Conservation (phyloP, 495 filamentous ascomycete species). For the Echria macrotheca region DNA sequence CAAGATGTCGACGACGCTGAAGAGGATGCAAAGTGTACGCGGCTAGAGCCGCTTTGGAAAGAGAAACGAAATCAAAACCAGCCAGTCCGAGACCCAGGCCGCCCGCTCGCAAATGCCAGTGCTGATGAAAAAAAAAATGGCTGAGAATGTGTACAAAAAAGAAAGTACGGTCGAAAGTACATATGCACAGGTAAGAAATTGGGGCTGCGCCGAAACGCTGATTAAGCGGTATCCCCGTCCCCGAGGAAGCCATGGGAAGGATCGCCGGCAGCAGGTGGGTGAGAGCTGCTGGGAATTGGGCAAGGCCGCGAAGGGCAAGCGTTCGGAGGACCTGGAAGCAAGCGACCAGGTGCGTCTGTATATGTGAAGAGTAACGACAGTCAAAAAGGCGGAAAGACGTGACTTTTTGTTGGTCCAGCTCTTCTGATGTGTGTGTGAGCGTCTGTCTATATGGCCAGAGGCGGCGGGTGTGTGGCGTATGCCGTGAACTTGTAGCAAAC, state of each 20-base stretch:
- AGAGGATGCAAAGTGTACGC: neutral
- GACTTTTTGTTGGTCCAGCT: neutral
- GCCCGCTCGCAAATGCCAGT: conserved; percentile 11
- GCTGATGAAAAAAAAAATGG: neutral
- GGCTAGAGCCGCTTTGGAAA: neutral
- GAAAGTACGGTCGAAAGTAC: conserved; percentile 2
- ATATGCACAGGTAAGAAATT: neutral
- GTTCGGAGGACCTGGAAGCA: neutral
- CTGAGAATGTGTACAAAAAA: conserved; percentile 5
- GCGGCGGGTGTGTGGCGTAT: neutral
- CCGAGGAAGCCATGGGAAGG: neutral
- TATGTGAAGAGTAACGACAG: too few species aligned
- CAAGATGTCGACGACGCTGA: too few species aligned
- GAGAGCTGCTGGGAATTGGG: neutral
- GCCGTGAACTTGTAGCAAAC: neutral
- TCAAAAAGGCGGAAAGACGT: too few species aligned
- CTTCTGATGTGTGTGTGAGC: neutral
- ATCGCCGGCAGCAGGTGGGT: too few species aligned
- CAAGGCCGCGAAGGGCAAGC: neutral
- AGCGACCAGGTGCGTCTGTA: neutral
- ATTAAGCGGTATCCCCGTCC: neutral
- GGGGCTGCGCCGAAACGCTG: neutral
- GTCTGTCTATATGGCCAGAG: neutral
- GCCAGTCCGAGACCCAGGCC: conserved; percentile 4
- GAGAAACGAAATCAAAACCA: conserved; percentile 1